Evolutionary conservation across 192 early-diverging fungal genomes (phyloP).

Genomic region (Spinellus fusiger): DNA sequence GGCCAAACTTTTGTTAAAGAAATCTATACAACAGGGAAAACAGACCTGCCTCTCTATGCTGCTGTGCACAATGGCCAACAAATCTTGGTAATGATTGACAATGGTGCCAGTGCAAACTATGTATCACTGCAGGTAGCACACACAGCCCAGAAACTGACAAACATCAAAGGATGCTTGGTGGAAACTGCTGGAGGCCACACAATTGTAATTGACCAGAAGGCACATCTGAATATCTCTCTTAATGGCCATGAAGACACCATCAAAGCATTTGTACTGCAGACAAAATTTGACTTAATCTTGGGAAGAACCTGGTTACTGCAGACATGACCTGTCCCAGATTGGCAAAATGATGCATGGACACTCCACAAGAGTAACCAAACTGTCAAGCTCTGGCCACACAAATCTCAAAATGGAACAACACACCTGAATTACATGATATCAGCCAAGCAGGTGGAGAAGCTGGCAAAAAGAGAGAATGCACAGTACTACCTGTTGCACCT

Average conservation of each 20-base stretch:
- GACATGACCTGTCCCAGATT: not conserved
- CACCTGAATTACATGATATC: not conserved
- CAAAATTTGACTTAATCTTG: constrained; percentile 4
- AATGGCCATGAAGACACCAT: not conserved
- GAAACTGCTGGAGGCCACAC: constrained; percentile 2
- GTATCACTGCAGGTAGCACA: not conserved
- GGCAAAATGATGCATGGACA: not conserved
- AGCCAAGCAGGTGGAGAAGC: not conserved
- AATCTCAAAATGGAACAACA: not conserved
- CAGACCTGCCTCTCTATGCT: not conserved
- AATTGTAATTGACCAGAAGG: not conserved
- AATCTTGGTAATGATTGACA: not conserved
- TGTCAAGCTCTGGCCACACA: not conserved
- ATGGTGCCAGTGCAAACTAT: constrained; percentile 9
- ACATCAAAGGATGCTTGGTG: not conserved
- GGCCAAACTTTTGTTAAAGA: not conserved
- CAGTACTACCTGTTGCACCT: not conserved
- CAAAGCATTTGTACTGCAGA: not conserved
- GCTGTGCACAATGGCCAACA: not conserved
- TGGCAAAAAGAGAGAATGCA: not conserved
- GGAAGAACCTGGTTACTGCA: not conserved
- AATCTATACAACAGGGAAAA: not conserved
- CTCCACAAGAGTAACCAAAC: not conserved
- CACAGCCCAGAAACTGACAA: not conserved
- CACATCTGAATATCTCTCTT: not conserved